Base-by-base conservation (phyloP, 1,284 basidiomycete genomes). In the Leccinum solheimii region DNA sequence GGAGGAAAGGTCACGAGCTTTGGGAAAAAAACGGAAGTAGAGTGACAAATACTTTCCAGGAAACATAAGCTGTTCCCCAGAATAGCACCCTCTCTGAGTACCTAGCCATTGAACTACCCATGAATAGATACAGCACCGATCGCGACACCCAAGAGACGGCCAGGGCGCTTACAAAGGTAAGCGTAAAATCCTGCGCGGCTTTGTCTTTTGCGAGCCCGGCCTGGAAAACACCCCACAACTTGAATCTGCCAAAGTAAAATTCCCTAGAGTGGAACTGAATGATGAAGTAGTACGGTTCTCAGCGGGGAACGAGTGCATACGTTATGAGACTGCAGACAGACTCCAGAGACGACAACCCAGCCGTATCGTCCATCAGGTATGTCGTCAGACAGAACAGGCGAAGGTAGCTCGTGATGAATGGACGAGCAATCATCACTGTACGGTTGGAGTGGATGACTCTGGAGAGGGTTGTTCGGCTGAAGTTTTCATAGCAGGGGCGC, bases 191-290 rank as follows among this genome's bases (percentile, higher is more conserved):
- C 30, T 64, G 63, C 0, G 65, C 69, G 27, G 69, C 59, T 6
- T 68, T 67, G 57, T 68, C 54, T 7, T 66, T 63, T 32, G 69
- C 70, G 1, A 74, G 68, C 2, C 57, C 63, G 0, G 68, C 70
- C 66, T 73, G 68, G n/a, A 71, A 66, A 50, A 75, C 34, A 2
- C 69, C 74, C 73, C 72, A 76, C 4, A 66, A 34, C 34, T 77
- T 74, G 9, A 62, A 60, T 30, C 60, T 50, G 1, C 71, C 75
- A 2, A 63, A 58, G 23, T 63, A 68, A 40, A 67, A 70, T 23
- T 69, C 64, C 23, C 63, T 70, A 14, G 26, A 50, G 34, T 49
- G 11, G 19, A 51, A 34, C 40, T 34, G 5, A 32, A 48, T 51
- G 6, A 9, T 51, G 50, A 23, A 27, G 14, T 30, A 55, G 58